Conservation (phyloP, 176 grass and related monocot genomes). For the Carex scoparia region DNA sequence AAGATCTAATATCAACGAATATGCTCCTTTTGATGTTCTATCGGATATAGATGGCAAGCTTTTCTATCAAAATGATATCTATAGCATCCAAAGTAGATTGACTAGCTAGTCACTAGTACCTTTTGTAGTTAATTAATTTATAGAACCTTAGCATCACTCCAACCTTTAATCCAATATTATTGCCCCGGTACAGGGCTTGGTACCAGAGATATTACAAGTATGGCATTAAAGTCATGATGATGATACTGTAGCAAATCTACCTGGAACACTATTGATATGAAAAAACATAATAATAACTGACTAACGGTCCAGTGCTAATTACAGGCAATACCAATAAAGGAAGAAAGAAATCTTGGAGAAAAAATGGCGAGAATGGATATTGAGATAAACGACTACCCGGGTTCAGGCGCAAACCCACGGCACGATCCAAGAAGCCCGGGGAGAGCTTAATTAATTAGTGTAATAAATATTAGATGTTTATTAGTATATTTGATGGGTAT, state of each 20-base stretch:
- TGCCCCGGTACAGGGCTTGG: background rate
- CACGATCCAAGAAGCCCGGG: slow-evolving; percentile 65
- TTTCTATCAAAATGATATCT: slow-evolving; percentile 12
- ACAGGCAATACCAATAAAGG: background rate
- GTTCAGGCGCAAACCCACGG: slow-evolving; percentile 69
- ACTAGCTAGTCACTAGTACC: background rate
- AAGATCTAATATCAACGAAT: slow-evolving; percentile 3
- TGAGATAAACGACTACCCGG: slow-evolving; percentile 74
- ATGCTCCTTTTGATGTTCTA: background rate
- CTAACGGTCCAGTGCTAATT: background rate
- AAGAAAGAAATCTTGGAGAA: slow-evolving; percentile 23
- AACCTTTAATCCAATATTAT: background rate
- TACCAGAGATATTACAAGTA: background rate
- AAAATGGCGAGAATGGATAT: slow-evolving; percentile 51
- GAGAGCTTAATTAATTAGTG: slow-evolving; percentile 26
- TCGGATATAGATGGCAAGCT: background rate
- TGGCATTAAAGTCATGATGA: background rate
- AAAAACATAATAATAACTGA: background rate
- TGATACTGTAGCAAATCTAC: background rate
- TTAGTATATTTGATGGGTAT: slow-evolving; percentile 6
- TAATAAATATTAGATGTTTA: background rate
- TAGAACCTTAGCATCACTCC: background rate
- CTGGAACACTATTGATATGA: no score
- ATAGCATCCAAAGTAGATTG: slow-evolving; percentile 4
- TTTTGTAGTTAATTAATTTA: background rate